Conservation (phyloP, 2,329 filamentous ascomycete species). For the Aureobasidium namibiae region DNA sequence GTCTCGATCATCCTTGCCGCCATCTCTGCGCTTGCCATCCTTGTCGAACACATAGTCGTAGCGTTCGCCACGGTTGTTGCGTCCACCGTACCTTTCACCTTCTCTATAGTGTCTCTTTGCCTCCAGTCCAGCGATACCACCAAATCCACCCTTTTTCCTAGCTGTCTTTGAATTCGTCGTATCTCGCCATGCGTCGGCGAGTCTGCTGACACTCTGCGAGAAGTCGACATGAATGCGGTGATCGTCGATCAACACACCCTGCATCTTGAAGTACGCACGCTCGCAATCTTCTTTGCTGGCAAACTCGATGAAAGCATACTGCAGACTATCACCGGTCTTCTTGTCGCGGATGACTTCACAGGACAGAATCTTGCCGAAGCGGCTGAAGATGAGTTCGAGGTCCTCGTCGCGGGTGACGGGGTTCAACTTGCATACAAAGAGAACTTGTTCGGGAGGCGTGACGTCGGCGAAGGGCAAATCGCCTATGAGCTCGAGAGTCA, state of each 20-base stretch:
- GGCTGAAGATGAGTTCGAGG: conserved; percentile 89
- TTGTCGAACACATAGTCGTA: conserved; percentile 81
- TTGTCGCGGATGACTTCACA: conserved; percentile 95
- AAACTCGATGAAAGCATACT: conserved; percentile 97
- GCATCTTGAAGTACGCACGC: conserved; percentile 97
- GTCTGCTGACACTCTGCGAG: conserved; percentile 80
- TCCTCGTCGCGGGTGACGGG: conserved; percentile 94
- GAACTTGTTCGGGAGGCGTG: conserved; percentile 90
- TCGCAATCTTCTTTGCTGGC: conserved; percentile 89
- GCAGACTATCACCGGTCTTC: conserved; percentile 86
- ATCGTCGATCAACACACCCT: conserved; percentile 92
- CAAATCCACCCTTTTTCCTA: conserved; percentile 68
- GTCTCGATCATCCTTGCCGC: conserved; percentile 14
- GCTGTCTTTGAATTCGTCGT: conserved; percentile 74
- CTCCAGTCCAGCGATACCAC: conserved; percentile 79
- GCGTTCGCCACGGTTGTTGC: conserved; percentile 31
- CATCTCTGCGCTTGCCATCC: conserved; percentile 30
- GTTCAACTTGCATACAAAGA: conserved; percentile 98
- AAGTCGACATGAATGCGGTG: conserved; percentile 98
- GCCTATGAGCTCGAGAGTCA: conserved; percentile 96
- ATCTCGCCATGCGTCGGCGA: conserved; percentile 83
- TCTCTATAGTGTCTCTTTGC: conserved; percentile 84
- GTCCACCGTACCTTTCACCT: conserved; percentile 27
- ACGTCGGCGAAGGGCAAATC: conserved; percentile 96
- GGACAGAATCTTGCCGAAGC: conserved; percentile 88